Base-by-base conservation (phyloP, 805 yeast genomes). In the Brettanomyces custersianus region DNA sequence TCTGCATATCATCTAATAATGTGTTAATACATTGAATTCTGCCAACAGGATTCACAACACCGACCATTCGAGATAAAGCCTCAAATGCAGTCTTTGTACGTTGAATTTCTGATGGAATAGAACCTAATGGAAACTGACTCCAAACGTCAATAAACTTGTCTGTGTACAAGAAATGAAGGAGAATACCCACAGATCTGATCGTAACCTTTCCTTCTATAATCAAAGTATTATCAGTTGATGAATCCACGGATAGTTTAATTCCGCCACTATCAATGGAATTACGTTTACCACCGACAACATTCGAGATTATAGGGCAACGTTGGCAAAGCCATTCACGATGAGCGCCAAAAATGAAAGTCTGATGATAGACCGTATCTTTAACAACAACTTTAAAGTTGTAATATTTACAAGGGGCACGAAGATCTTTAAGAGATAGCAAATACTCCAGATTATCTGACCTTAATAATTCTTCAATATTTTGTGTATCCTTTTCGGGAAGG, bases 141-240 rank as follows among this genome's bases (percentile, higher is more conserved):
- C 80, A 74, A 8, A 72, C 51, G 29, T 60, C 65, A 4, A 69
- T 29, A 4, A 58, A 49, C 12, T 48, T 46, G 36, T 73, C 74
- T 0, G 78, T 70, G 46, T 77, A 78, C 1, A 74, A 37, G 37
- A 63, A 65, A 46, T 72, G 72, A 5, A 72, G 41, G 7, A 71
- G 47, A 2, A 78, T 55, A 22, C 62, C 51, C 9, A 67, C 51
- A 7, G 57, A 39, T 20, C 51, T 38, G 1, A 51, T 19, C 8
- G 46, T 48, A 4, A 54, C 37, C 19, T 47, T 40, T 15, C 60
- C 60, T n/a, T 39, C 13, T 6, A 54, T 39, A 3, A 11, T 34
- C 31, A 15, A 17, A n/a, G 11, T 23, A 12, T 20, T 30, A 11
- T 8, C n/a, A 8, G 9, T 10, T 4, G 20, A n/a, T 16, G 34